Percentiles rank a stretch among this genome's conserved stretches.
Evolutionary conservation across 164 flowering plant genomes (phyloP).

Genomic region (Sextonia rubra): DNA sequence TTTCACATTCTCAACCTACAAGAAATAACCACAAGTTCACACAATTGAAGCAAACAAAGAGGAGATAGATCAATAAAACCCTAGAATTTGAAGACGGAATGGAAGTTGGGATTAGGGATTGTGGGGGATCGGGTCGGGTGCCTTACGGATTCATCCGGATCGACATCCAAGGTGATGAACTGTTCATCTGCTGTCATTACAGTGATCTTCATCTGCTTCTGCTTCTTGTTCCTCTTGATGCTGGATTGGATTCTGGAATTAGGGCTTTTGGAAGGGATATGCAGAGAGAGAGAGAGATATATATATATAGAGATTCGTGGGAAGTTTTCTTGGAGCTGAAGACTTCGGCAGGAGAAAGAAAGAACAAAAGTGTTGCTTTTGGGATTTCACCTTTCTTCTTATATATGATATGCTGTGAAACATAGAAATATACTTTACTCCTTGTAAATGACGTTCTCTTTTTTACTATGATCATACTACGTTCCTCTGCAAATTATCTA

Average conservation of each 20-base stretch:
- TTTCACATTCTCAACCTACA: conserved; percentile 87
- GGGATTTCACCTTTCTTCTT: background rate
- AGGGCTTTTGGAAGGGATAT: too few species aligned
- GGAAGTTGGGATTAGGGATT: conserved; percentile 10
- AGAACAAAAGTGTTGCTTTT: background rate
- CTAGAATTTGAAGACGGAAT: background rate
- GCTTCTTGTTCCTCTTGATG: too few species aligned
- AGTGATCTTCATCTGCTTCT: conserved; percentile 71
- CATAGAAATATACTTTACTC: too few species aligned
- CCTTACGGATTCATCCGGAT: conserved; percentile 76
- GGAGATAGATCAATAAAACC: background rate
- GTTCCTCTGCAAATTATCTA: too few species aligned
- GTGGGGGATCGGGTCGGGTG: background rate
- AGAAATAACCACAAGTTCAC: background rate
- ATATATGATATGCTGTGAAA: background rate
- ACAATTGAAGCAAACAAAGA: background rate
- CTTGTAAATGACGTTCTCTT: too few species aligned
- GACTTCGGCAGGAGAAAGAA: background rate
- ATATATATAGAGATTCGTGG: too few species aligned
- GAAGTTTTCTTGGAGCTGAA: background rate
- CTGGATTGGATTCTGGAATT: too few species aligned
- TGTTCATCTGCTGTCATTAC: conserved; percentile 88
- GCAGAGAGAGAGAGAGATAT: too few species aligned
- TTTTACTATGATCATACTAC: too few species aligned
- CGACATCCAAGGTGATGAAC: conserved; percentile 76